Evolutionary conservation across 805 yeast genomes (phyloP), one percentile per base, ranked within the genome.

Genomic region (Torulaspora indica): DNA sequence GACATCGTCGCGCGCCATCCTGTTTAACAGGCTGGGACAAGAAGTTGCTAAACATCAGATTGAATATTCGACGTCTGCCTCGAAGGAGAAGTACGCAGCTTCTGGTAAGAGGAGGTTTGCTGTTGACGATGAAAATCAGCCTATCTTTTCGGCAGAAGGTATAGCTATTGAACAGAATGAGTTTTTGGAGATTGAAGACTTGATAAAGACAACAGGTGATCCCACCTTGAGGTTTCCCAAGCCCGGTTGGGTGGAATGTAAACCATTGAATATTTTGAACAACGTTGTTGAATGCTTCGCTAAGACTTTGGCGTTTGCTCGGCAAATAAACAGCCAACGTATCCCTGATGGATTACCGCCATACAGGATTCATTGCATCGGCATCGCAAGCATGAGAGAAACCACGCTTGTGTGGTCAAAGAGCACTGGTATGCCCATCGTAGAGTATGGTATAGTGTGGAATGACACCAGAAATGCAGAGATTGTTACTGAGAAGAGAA

Each of bases 311-410:
- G 70, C 75, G 34, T 69, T 79, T 23, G 68, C 83, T 54, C 74
- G 82, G 48, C 72, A 71, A 43, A 62, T 79, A 53, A 82, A 83
- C 66, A 68, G 73, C 51, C 77, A 77, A 46, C 58, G 70, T 54
- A 52, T 58, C 32, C 53, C 63, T 3, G 68, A 73, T 38, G 68
- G 72, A 34, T 65, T 72, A 46, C 64, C 78, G 55, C 72, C 82
- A 61, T 82, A 78, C 62, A 74, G 72, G 53, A 80, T 90, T 46
- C 77, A 72, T 46, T 80, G 86, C 37, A 75, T 90, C 54, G 98
- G 98, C 20, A 78, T 90, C 54, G 93, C 97, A 41, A 91, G 89
- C 68, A 95, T 91, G 93, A 78, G 98, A 62, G 98, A 90, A 69
- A 90, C 98, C 34, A 83, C 95, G 23, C 75, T 84, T 42, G 81